Base-by-base conservation (phyloP, 1,284 basidiomycete genomes). In the Apiotrichum porosum region DNA sequence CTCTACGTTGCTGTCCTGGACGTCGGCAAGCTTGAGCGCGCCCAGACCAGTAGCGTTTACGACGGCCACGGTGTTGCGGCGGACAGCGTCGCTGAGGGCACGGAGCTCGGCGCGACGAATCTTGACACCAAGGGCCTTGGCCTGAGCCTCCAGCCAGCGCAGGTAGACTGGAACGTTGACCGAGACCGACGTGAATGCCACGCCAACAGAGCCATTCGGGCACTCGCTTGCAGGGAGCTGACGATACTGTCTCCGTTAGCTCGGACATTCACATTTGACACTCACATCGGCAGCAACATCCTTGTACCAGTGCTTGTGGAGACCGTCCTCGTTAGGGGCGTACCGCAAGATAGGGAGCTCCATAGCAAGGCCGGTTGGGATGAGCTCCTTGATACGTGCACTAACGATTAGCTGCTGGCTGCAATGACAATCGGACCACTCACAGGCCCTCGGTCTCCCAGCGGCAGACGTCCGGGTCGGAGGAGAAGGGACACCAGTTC, bases 281-380 rank as follows among this genome's bases (percentile, higher is more conserved):
- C 47, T 44, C 37, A 56, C 54, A 22, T 48, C 23, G 2, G 23
- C 23, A 1, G 32, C 44, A 4, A 58, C 47, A 17, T 43, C 26
- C 36, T 49, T 37, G 39, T 58, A 58, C 56, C 56, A 58, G 43
- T 55, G 52, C 10, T 50, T 52, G 30, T 54, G 56, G 15, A 58
- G 49, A 3, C 52, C 56, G 1, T 39, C 38, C 40, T 58, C 52
- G 23, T 46, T 54, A 4, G 49, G n/a, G 3, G 56, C 56, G 32
- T 43, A 58, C 10, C 56, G 52, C n/a, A 42, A 37, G 5, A 58
- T 34, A 9, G 56, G 56, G n/a, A 58, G 52, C 2, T 31, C 35
- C 49, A 58, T 51, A 4, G 56, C 56, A 10, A 58, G 50, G 6
- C 56, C 56, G 17, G 44, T 33, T 8, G 56, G 56, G 23, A 58